phyloP scores from a whole-genome alignment of 2,329 filamentous ascomycete species.

The Fusarium buharicum region DNA sequence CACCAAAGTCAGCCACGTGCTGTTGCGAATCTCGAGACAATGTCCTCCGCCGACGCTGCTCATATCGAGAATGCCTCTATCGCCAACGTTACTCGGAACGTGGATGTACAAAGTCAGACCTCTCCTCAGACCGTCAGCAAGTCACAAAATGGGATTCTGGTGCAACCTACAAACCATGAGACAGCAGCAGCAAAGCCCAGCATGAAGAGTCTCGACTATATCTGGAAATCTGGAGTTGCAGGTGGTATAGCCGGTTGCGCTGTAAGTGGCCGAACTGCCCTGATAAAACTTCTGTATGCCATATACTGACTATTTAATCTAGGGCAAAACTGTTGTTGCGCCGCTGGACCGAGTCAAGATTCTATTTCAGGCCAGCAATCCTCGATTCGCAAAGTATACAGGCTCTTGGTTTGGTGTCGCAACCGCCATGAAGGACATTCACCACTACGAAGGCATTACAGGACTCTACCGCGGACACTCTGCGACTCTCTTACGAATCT shows the following conservation, averaged over 20 bases:
- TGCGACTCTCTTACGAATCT: constrained; percentile 91
- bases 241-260: constrained; percentile 93
- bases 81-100: constrained; percentile 60
- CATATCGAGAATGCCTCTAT: constrained; percentile 68
- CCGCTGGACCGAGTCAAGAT: constrained; percentile 98
- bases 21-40: constrained; percentile 50
- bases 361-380: constrained; percentile 94
- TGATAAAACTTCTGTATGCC: not conserved
- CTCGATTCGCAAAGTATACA: constrained; percentile 91
- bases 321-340: constrained; percentile 96
- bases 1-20: constrained; percentile 42
- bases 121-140: constrained; percentile 33
- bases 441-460: constrained; percentile 73
- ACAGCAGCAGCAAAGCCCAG: constrained; percentile 56
- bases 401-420: constrained; percentile 87
- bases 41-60: constrained; percentile 66
- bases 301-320: constrained; percentile 17
- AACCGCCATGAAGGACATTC: constrained; percentile 86
- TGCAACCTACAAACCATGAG: constrained; percentile 62
- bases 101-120: constrained; percentile 46
- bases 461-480: constrained; percentile 95
- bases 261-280: constrained; percentile 63
- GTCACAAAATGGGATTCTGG: constrained; percentile 51
- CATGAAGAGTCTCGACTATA: constrained; percentile 81
- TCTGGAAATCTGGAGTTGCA: constrained; percentile 83